These are phyloP conservation scores for Sclerotinia glacialis DNA, from an alignment of 2,329 filamentous ascomycete species.

Conservation along the genomic window DNA sequence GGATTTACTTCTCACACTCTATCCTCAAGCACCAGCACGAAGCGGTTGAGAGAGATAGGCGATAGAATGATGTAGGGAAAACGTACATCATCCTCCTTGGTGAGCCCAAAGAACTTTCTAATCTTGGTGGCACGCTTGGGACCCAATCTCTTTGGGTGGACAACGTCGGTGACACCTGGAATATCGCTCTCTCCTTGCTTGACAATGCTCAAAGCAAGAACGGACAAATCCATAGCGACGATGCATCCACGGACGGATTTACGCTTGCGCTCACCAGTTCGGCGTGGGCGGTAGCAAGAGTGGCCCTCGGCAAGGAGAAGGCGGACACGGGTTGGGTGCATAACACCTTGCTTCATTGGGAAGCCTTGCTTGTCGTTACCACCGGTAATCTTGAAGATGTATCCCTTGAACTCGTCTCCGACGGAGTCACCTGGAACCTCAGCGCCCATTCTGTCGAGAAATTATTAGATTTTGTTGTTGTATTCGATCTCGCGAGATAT, in stretches of 20 bases:
- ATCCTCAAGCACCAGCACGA: constrained; percentile 37
- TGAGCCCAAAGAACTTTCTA: constrained; percentile 98
- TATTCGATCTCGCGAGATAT: constrained; percentile 6
- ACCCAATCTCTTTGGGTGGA: constrained; percentile 98
- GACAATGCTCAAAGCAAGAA: constrained; percentile 90
- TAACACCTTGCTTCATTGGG: constrained; percentile 99
- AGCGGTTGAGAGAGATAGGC: constrained; percentile 55
- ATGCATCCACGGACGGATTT: constrained; percentile 99
- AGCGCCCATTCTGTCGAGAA: constrained; percentile 66
- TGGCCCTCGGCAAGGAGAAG: constrained; percentile 94
- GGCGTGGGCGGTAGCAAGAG: constrained; percentile 98
- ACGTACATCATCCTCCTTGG: constrained; percentile 99
- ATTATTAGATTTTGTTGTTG: constrained; percentile 13
- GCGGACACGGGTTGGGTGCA: constrained; percentile 97
- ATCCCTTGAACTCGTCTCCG: constrained; percentile 99
- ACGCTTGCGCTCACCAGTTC: constrained; percentile 97
- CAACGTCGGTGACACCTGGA: constrained; percentile 93
- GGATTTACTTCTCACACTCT: constrained; percentile 55
- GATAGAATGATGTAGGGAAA: constrained; percentile 56
- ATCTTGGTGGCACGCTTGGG: constrained; percentile 99
- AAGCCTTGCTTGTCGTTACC: constrained; percentile 99
- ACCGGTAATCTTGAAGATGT: constrained; percentile 98
- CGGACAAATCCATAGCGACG: constrained; percentile 90
- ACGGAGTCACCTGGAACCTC: constrained; percentile 92
- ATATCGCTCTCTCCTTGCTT: constrained; percentile 97